phyloP scores from a whole-genome alignment of 441 rosid genomes.

The Manihot esculenta region DNA sequence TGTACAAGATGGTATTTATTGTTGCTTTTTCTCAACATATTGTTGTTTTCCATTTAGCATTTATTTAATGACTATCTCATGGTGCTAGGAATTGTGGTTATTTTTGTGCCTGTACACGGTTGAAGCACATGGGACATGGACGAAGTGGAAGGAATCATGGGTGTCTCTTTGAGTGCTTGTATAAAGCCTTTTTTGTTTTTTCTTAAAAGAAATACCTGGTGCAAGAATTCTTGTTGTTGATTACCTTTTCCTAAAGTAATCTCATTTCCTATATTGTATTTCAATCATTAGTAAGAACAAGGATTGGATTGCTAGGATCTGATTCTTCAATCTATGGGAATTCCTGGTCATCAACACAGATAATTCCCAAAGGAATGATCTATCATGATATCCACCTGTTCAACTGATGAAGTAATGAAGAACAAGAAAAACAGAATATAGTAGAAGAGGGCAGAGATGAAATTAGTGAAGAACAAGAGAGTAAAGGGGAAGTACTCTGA shows the following conservation, averaged over 20 bases:
- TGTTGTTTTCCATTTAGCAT: background rate
- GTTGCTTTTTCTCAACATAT: background rate
- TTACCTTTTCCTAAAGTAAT: background rate
- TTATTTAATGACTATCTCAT: background rate
- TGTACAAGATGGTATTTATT: constrained; percentile 68
- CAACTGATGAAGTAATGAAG: no score
- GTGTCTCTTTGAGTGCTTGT: constrained; percentile 22
- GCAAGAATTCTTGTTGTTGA: background rate
- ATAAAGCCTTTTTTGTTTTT: background rate
- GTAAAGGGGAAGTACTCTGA: no score
- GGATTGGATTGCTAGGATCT: background rate
- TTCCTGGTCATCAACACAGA: no score
- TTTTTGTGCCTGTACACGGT: constrained; percentile 51
- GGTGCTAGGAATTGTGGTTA: constrained; percentile 11
- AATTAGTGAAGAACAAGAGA: no score
- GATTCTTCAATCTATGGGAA: no score
- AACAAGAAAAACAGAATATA: no score
- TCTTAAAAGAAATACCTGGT: background rate
- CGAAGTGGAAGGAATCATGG: constrained; percentile 71
- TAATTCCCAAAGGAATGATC: no score
- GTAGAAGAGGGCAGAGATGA: no score
- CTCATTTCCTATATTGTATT: background rate
- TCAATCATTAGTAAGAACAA: background rate
- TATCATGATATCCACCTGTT: no score
- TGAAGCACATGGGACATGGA: constrained; percentile 73